Evolutionary conservation across 176 grass and related monocot genomes (phyloP), one percentile per base, ranked within the genome.

Genomic region (bread wheat (Triticum aestivum)): DNA sequence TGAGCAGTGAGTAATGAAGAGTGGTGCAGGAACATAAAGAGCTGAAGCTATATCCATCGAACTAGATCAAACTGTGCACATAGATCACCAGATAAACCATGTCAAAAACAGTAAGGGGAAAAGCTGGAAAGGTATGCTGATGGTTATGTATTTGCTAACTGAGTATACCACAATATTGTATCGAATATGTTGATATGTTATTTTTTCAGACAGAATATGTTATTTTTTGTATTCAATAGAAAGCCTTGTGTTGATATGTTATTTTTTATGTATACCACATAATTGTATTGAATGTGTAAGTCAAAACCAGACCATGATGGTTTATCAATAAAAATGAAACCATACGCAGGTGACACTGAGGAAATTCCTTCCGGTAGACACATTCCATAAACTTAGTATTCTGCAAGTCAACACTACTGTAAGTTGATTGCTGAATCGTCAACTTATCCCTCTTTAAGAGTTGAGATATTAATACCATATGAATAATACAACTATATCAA

Each of bases 41-140:
- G 61, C 24, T 64, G 61, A 27, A 64, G 10, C 61, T 27, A 64
- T 64, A 27, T 64, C 24, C 26, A 29, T 65, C 11, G 11, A 47
- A 77, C 86, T 77, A 83, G 89, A 86, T 97, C 89, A 87, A 94
- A 97, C 89, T 94, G 66, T 42, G 66, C 69, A 29, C 68, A 87
- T 78, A 23, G 78, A 39, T 17, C 29, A 81, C 15, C 32, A 77
- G 81, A 79, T 24, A 71, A 79, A 83, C 29, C 17, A 56, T 26
- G 21, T 84, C 37, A 91, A 75, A 65, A 32, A 47, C 45, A 14
- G 2, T 61, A 2, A 11, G 18, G n/a, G 34, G 5, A 45, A 67
- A 13, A 67, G 44, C 44, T 12, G 44, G 3, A 47, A 47, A 14
- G 8, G 27, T 15, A 4, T 9, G 13, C 33, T 15, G 30, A 82